These are phyloP conservation scores for Umbelopsis sp. DNA, from an alignment of 371 early-diverging fungal genomes.

Conservation along the genomic window DNA sequence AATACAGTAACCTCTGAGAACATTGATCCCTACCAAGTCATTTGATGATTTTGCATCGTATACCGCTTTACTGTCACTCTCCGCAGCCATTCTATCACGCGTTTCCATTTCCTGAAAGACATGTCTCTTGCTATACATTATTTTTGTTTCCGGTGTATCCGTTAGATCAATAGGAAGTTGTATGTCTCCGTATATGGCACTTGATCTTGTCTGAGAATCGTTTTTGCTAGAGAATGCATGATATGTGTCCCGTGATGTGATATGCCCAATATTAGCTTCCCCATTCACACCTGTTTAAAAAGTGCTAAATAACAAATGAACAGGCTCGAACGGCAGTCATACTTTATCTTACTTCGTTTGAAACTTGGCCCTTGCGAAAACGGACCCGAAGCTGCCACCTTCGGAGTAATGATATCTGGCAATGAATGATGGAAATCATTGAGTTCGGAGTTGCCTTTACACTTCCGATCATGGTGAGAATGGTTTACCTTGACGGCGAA, in stretches of 20 bases:
- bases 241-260: too few relatives aligned
- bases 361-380: background rate
- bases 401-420: background rate
- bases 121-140: background rate
- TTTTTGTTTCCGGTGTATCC: background rate
- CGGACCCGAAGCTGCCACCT: background rate
- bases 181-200: background rate
- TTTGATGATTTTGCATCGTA: background rate
- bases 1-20: background rate
- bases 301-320: background rate
- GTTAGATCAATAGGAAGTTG: background rate
- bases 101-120: background rate
- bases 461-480: background rate
- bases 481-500: slow-evolving; percentile 5
- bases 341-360: background rate
- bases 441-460: background rate
- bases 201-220: background rate
- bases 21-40: background rate
- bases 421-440: background rate
- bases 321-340: too few relatives aligned
- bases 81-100: background rate
- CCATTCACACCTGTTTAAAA: too few relatives aligned
- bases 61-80: too few relatives aligned
- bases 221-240: too few relatives aligned
- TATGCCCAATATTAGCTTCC: too few relatives aligned